Evolutionary conservation across 495 filamentous ascomycete genomes (phyloP).

Genomic region (Penicillium taxi): DNA sequence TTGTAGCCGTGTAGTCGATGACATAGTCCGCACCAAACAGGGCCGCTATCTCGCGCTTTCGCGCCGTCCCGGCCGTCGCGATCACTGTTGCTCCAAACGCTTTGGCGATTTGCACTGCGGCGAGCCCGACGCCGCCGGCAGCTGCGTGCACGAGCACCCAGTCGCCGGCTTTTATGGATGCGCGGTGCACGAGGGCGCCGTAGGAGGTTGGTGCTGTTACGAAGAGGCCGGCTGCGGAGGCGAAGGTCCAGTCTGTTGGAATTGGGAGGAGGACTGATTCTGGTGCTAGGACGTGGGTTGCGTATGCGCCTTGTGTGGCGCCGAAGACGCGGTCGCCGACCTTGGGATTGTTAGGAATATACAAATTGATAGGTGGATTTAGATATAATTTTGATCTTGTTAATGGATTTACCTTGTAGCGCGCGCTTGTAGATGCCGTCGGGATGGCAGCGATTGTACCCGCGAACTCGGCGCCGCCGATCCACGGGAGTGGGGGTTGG

Average conservation of each 20-base stretch:
- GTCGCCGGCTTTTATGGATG: constrained; percentile 68
- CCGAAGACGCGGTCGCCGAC: constrained; percentile 82
- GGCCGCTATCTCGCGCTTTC: constrained; percentile 71
- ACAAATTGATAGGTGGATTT: no score
- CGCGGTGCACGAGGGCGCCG: constrained; percentile 71
- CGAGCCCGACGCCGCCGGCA: constrained; percentile 84
- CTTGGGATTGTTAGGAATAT: no score
- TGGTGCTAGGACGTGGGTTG: constrained; percentile 58
- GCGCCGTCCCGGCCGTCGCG: constrained; percentile 70
- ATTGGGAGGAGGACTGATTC: constrained; percentile 65
- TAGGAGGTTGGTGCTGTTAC: constrained; percentile 90
- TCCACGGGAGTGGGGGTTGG: constrained; percentile 72
- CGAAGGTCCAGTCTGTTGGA: constrained; percentile 71
- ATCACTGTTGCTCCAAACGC: constrained; percentile 83
- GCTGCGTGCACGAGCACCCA: constrained; percentile 89
- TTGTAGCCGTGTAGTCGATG: constrained; percentile 61
- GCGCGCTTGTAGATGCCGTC: constrained; percentile 29
- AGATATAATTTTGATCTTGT: no score
- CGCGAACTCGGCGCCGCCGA: constrained; percentile 79
- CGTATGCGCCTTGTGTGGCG: constrained; percentile 77
- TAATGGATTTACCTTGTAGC: no score
- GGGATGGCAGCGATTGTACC: constrained; percentile 66
- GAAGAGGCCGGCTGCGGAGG: constrained; percentile 80
- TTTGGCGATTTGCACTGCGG: constrained; percentile 90
- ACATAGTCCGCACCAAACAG: constrained; percentile 78